phyloP scores from a whole-genome alignment of 805 yeast species.

The Allodekkera sacchari region DNA sequence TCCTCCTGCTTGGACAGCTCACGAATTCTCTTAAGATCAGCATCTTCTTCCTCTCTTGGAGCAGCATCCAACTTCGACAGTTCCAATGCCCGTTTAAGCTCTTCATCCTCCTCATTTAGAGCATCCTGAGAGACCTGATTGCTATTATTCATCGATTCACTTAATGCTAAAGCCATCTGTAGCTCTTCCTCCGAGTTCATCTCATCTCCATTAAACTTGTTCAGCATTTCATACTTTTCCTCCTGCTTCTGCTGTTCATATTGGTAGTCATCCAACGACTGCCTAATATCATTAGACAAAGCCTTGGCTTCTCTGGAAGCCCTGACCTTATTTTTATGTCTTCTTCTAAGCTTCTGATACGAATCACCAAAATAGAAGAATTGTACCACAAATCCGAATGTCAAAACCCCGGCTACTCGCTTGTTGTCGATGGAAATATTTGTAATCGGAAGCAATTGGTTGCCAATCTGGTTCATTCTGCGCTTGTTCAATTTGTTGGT shows the following conservation, averaged over 20 bases:
- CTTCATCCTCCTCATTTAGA: slow-evolving; percentile 6
- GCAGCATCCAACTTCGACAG: slow-evolving; percentile 8
- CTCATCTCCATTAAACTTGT: slow-evolving; percentile 39
- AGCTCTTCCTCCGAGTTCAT: slow-evolving; percentile 33
- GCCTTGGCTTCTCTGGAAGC: slow-evolving; percentile 21
- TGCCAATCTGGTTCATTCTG: slow-evolving; percentile 4
- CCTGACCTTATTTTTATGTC: slow-evolving; percentile 10
- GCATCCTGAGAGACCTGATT: neutral
- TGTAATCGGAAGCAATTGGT: slow-evolving; percentile 12
- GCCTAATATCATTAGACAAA: slow-evolving; percentile 23
- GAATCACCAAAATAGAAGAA: slow-evolving; percentile 39
- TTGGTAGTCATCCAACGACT: slow-evolving; percentile 25
- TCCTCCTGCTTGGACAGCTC: slow-evolving; percentile 2
- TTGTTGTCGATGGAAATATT: slow-evolving; percentile 16
- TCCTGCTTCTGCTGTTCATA: slow-evolving; percentile 19
- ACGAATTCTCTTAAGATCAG: neutral
- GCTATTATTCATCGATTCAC: slow-evolving; percentile 19
- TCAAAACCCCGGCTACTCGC: slow-evolving; percentile 27
- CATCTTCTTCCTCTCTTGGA: slow-evolving; percentile 1
- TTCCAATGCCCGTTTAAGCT: slow-evolving; percentile 9
- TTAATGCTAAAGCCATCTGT: slow-evolving; percentile 35
- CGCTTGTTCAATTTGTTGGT: slow-evolving; percentile 13
- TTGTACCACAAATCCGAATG: slow-evolving; percentile 34
- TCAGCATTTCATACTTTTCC: slow-evolving; percentile 19
- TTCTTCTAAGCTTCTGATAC: slow-evolving; percentile 8